phyloP scores from a whole-genome alignment of 768 basidiomycete species.

The Leccinum broughii region DNA sequence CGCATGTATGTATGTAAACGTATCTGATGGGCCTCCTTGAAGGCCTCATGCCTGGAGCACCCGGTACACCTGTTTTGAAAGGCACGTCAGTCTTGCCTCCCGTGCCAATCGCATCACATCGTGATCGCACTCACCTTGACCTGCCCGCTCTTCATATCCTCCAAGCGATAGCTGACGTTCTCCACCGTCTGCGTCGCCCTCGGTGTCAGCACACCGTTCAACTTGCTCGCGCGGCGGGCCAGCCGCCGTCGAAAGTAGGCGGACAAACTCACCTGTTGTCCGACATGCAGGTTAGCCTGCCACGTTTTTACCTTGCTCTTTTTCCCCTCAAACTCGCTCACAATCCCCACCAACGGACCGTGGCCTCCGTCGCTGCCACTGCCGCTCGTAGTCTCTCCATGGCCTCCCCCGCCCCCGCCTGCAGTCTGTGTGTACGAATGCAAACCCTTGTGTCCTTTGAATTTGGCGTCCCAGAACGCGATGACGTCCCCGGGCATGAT shows the following conservation, averaged over 20 bases:
- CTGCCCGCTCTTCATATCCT: conserved; percentile 84
- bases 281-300: conserved; percentile 86
- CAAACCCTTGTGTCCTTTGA: conserved; percentile 80
- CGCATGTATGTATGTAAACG: not conserved
- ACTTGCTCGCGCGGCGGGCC: conserved; percentile 27
- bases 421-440: conserved; percentile 62
- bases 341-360: conserved; percentile 65
- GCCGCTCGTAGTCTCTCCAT: conserved; percentile 37
- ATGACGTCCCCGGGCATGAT: conserved; percentile 87
- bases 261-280: conserved; percentile 64
- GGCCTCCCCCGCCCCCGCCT: too few relatives aligned
- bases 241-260: conserved; percentile 21
- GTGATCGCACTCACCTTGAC: conserved; percentile 56
- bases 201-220: conserved; percentile 36
- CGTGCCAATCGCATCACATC: not conserved
- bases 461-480: conserved; percentile 68
- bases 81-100: conserved; percentile 11
- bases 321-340: conserved; percentile 82
- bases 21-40: too few relatives aligned
- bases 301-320: conserved; percentile 84
- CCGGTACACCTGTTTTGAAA: conserved; percentile 36
- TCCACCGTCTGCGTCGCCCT: conserved; percentile 59
- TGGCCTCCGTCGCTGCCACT: conserved; percentile 34
- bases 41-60: conserved; percentile 38
- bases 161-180: conserved; percentile 80